A percentile compares a stretch with the other conserved stretches of the same genome.
Evolutionary conservation across 2,329 filamentous ascomycete genomes (phyloP).

Genomic region (Colletotrichum scovillei): DNA sequence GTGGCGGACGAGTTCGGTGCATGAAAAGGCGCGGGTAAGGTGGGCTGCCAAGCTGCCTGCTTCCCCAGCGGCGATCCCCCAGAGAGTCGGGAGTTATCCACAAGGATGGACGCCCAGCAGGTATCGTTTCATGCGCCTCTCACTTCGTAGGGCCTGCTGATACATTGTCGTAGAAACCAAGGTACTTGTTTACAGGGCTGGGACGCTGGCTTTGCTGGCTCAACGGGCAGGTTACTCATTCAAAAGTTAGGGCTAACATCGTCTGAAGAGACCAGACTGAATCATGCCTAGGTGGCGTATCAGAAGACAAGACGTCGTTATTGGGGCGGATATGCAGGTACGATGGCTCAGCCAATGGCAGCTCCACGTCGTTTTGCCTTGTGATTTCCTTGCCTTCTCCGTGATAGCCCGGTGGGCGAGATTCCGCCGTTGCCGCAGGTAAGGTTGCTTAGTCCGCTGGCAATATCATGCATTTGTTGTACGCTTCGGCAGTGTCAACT

Average conservation of each 20-base stretch:
- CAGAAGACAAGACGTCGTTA: conserved; percentile 1
- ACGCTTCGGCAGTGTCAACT: too few species aligned
- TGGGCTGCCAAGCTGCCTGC: neutral
- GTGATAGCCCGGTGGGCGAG: neutral
- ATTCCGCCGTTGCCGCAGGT: neutral
- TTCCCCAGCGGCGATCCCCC: conserved; percentile 1
- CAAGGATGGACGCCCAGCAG: conserved; percentile 13
- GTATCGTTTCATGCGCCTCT: conserved; percentile 21
- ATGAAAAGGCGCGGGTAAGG: neutral
- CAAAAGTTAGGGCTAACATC: neutral
- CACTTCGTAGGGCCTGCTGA: neutral
- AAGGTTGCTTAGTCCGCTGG: neutral
- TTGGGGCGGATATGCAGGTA: conserved; percentile 6
- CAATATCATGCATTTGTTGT: neutral
- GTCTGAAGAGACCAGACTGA: neutral
- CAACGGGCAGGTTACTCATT: neutral
- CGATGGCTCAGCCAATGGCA: neutral
- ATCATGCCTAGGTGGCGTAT: neutral
- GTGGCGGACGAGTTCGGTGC: neutral
- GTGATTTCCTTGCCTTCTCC: neutral
- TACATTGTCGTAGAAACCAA: neutral
- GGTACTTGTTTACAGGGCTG: neutral
- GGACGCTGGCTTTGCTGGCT: neutral
- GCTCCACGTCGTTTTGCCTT: neutral
- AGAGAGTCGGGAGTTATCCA: neutral